Base-by-base conservation (phyloP, 2,329 filamentous ascomycete species). In the Aotearoamyces nothofagi region DNA sequence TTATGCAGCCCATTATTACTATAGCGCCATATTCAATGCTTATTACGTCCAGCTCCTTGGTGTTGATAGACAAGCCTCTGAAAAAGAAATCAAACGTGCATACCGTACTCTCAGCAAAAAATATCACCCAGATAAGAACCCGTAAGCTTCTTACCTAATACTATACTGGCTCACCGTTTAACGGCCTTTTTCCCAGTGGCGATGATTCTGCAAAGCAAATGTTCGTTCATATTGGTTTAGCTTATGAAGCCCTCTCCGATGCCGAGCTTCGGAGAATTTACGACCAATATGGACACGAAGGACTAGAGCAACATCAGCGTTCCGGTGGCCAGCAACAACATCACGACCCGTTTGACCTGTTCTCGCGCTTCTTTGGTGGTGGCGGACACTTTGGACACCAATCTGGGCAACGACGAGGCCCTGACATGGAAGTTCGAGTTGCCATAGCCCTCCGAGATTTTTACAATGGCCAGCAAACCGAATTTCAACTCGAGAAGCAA, bases 51-150 rank as follows among this genome's bases (percentile, higher is more conserved):
- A 92, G 73, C 58, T 93, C 33, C 70, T 98, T 15, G 83, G 79
- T 31, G 58, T 98, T 38, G 69, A 77, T 46, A 83, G 72, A 46
- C 63, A 76, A 35, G 87, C 87, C 10, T 76, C 71, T 26, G 84
- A 93, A 30, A 75, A 76, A 46, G 78, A 96, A 45, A 78, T 98
- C 51, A 98, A 98, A 56, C 79, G 80, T 25, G 86, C 90, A 13
- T 98, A 98, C 56, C 73, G 86, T 35, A 76, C 73, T 35, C 64
- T 98, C 8, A 92, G 81, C 60, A 96, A 96, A 56, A 92, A 92
- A 53, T 94, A 69, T 53, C 90, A 98, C 50, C 90, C 90, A 3
- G 90, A 98, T 56, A 98, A 98, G 68, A 96, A 96, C 46, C 84
- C 87, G 78, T 90, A 68, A 45, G 78, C n/a, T 14, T 15, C 13